Conservation (phyloP, 192 early-diverging fungal genomes). For the Hyaloraphidium curvatum region DNA sequence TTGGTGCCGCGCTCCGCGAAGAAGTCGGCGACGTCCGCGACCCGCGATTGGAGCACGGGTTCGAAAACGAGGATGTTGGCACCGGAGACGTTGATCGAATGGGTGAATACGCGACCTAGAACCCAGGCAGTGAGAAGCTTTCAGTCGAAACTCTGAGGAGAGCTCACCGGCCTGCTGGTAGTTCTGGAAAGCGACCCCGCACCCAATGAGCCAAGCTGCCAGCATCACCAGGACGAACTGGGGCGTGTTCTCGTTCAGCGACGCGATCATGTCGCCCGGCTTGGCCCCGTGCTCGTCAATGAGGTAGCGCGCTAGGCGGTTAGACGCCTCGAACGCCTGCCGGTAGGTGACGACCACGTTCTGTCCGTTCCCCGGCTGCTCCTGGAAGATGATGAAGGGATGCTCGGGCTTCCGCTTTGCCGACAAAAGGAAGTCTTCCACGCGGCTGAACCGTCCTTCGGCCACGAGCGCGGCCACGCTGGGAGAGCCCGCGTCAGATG, state of each 20-base stretch:
- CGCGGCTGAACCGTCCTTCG: too few species aligned
- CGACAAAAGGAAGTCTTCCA: too few species aligned
- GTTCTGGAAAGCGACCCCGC: conserved; percentile 1
- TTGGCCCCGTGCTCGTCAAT: neutral
- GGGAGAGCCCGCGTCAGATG: too few species aligned
- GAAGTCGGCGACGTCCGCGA: neutral
- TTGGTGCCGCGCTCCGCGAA: neutral
- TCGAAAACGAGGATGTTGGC: neutral
- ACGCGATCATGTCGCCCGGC: conserved; percentile 2
- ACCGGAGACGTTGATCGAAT: neutral
- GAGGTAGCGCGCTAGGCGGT: neutral
- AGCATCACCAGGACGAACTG: neutral
- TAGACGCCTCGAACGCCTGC: too few species aligned
- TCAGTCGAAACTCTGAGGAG: too few species aligned
- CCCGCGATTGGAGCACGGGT: too few species aligned
- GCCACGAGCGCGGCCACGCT: too few species aligned
- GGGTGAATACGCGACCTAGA: neutral
- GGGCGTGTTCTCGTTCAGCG: conserved; percentile 3
- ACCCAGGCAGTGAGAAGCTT: too few species aligned
- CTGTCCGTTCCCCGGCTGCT: too few species aligned
- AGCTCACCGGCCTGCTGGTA: neutral
- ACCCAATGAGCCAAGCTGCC: neutral
- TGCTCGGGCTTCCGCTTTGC: too few species aligned
- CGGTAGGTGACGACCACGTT: too few species aligned
- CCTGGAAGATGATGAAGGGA: too few species aligned